phyloP scores from a whole-genome alignment of 495 filamentous ascomycete genomes.

The Talaromyces proteolyticus region DNA sequence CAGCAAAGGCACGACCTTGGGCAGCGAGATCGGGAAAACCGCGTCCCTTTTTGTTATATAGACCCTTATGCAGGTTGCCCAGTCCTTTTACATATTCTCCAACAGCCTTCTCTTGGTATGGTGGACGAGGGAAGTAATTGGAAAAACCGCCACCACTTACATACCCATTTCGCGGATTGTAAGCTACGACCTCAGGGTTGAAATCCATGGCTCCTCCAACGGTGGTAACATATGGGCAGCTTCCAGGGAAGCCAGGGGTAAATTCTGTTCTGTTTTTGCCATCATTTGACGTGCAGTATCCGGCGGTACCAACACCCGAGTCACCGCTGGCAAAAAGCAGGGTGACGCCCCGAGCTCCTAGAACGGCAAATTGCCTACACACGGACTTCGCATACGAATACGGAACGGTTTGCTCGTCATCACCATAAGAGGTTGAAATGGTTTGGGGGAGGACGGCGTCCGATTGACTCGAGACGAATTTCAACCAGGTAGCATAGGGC shows the following conservation, averaged over 20 bases:
- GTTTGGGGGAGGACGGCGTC: constrained; percentile 48
- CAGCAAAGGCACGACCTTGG: not conserved
- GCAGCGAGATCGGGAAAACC: constrained; percentile 62
- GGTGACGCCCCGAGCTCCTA: constrained; percentile 54
- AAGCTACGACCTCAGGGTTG: constrained; percentile 43
- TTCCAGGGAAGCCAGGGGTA: constrained; percentile 55
- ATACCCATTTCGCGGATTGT: not conserved
- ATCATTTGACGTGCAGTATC: constrained; percentile 50
- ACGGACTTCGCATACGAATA: constrained; percentile 45
- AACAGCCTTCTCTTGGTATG: constrained; percentile 47
- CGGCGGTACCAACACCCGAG: constrained; percentile 38
- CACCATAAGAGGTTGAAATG: constrained; percentile 58
- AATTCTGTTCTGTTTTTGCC: constrained; percentile 55
- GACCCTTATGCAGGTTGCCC: constrained; percentile 22
- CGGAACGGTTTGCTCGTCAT: constrained; percentile 59
- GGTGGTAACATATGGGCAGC: constrained; percentile 61
- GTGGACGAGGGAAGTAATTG: constrained; percentile 7
- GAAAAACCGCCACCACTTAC: not conserved
- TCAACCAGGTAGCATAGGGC: constrained; percentile 59
- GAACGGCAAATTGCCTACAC: constrained; percentile 53
- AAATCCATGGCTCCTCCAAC: constrained; percentile 55
- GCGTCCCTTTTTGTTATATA: constrained; percentile 54
- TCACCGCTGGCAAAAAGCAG: constrained; percentile 55
- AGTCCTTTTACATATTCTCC: constrained; percentile 18
- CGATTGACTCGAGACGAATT: constrained; percentile 42